These are phyloP conservation scores for Candida piceae DNA, from an alignment of 805 yeast genomes.

Conservation along the genomic window DNA sequence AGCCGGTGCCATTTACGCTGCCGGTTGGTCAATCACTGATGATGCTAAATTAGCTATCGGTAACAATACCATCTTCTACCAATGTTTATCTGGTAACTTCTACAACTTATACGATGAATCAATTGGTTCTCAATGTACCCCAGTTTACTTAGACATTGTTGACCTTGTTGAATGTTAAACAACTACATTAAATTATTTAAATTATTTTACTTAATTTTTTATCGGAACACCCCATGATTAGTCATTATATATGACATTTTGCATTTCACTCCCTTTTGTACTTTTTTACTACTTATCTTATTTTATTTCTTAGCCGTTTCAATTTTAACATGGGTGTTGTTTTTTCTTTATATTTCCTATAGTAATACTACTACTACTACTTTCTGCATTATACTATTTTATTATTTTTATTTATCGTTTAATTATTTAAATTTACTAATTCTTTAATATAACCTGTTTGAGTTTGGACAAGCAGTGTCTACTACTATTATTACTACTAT, in stretches of 20 bases:
- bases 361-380: no score
- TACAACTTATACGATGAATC: constrained; percentile 51
- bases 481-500: no score
- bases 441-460: no score
- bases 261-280: constrained; percentile 2
- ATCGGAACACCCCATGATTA: no score
- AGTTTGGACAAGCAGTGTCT: no score
- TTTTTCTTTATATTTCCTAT: background rate
- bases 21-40: constrained; percentile 44
- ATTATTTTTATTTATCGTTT: no score
- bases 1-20: constrained; percentile 51
- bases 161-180: constrained; percentile 40
- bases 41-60: constrained; percentile 48
- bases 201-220: no score
- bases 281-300: background rate
- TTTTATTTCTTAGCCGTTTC: background rate
- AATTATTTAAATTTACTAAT: no score
- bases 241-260: no score
- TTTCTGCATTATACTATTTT: no score
- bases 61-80: constrained; percentile 43
- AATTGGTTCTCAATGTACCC: constrained; percentile 40
- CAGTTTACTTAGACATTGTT: constrained; percentile 40
- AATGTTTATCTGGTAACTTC: constrained; percentile 52
- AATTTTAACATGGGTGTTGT: background rate
- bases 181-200: background rate